Evolutionary conservation across 2,329 filamentous ascomycete genomes (phyloP).

Genomic region (Teratosphaeriaceae sp.): DNA sequence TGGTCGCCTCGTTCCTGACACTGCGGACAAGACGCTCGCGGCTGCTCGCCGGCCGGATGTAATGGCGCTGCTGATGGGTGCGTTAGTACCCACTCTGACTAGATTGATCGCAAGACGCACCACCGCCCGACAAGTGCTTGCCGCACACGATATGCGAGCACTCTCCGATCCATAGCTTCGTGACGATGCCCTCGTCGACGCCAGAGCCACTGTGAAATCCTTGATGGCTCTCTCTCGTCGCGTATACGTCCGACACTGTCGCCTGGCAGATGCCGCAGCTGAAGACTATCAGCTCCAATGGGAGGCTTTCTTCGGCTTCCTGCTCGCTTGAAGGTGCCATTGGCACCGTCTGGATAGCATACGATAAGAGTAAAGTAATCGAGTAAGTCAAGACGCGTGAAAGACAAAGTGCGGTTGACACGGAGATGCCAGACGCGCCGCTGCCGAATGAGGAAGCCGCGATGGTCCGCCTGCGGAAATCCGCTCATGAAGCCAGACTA

Average conservation of each 20-base stretch:
- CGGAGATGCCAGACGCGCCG: neutral
- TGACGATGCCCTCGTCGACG: slow-evolving; percentile 33
- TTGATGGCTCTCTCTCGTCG: slow-evolving; percentile 29
- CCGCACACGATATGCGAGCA: slow-evolving; percentile 46
- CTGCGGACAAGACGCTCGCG: slow-evolving; percentile 39
- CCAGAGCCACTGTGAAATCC: slow-evolving; percentile 26
- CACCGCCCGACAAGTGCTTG: slow-evolving; percentile 43
- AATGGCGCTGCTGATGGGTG: slow-evolving; percentile 37
- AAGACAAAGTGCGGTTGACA: neutral
- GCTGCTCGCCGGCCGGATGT: slow-evolving; percentile 34
- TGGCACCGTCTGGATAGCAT: neutral
- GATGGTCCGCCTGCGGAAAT: slow-evolving; percentile 5
- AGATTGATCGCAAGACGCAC: slow-evolving; percentile 27
- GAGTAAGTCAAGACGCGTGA: neutral
- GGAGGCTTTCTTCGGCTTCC: slow-evolving; percentile 6
- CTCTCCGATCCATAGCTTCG: slow-evolving; percentile 41
- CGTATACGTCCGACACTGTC: slow-evolving; percentile 40
- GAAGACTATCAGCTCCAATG: slow-evolving; percentile 38
- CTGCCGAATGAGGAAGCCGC: slow-evolving; percentile 3
- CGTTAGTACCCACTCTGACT: neutral
- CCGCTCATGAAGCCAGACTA: no score
- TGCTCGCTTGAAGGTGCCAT: slow-evolving; percentile 11
- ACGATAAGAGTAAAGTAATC: slow-evolving; percentile 1
- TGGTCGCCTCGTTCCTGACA: slow-evolving; percentile 35
- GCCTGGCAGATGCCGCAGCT: slow-evolving; percentile 43